Evolutionary conservation across 2,329 filamentous ascomycete species (phyloP).

Genomic region (Davidsoniella virescens): DNA sequence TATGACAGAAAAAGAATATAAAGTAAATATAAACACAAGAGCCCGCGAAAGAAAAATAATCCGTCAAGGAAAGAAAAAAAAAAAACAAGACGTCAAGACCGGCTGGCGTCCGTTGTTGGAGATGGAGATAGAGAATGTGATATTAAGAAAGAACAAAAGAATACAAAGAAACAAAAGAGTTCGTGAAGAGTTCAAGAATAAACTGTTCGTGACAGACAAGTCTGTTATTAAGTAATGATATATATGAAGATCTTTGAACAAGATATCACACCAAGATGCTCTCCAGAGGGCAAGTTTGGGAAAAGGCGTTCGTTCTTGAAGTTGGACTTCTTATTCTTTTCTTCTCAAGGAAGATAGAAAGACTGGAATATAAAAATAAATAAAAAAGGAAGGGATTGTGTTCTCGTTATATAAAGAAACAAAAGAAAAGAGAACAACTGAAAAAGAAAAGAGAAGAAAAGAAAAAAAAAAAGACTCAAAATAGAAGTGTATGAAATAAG

Average conservation of each 20-base stretch:
- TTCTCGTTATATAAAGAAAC: background rate
- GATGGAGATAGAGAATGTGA: slow-evolving; percentile 1
- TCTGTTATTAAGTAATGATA: background rate
- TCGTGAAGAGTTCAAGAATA: background rate
- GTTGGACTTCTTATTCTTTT: background rate
- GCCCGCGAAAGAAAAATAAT: background rate
- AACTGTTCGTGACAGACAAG: no score
- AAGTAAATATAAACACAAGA: background rate
- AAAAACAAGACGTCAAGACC: slow-evolving; percentile 4
- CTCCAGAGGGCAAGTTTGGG: no score
- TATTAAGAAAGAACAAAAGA: slow-evolving; percentile 3
- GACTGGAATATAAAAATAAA: background rate
- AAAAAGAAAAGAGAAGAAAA: slow-evolving; percentile 1
- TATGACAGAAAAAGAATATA: slow-evolving; percentile 3
- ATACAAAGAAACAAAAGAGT: slow-evolving; percentile 1
- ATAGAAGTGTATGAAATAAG: slow-evolving; percentile 5
- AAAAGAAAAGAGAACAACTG: slow-evolving; percentile 1
- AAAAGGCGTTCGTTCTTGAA: no score
- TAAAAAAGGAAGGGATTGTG: no score
- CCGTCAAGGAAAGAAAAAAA: background rate
- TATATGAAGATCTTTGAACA: background rate
- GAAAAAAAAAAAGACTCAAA: slow-evolving; percentile 8
- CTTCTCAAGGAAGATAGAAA: background rate
- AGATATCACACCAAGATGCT: no score
- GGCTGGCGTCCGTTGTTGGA: slow-evolving; percentile 1